Evolutionary conservation across 1,284 basidiomycete species (phyloP), one percentile per base, ranked within the genome.

Genomic region (Chalciporus piperatoides): DNA sequence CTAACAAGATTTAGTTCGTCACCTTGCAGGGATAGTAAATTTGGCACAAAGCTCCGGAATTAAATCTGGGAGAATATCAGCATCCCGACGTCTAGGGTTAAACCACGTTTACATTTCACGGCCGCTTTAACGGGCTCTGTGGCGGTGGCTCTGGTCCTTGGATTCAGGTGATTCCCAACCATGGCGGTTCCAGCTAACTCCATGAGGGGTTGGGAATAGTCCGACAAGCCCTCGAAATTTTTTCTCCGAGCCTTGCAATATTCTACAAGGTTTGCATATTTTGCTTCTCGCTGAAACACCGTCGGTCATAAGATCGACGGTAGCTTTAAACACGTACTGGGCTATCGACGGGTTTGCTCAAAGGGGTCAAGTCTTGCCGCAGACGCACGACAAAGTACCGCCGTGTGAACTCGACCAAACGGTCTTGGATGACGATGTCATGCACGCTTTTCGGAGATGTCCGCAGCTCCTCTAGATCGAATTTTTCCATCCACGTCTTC

Each of bases 11-110:
- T 53, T 44, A 59, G 48, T 56, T 46, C 51, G 65, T 52, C 56
- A 86, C 89, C 84, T 87, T 15, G 86, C 84, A 28, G 89, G 80
- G 50, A 92, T 72, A 4, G 81, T 83, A 59, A 80, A 83, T 61
- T 81, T 86, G 25, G 73, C 75, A 60, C 83, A 87, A 10, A 90
- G 70, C 62, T 91, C 88, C 14, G 89, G 88, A 52, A 91, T 86
- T 43, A 90, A 71, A 63, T 85, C 88, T 89, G 57, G 55, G 52
- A 62, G 53, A 54, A 53, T 55, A 52, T 66, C 51, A 61, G 55
- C 51, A 57, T 59, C 35, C 63, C 60, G 61, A 44, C 37, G 48
- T 25, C 15, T 56, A 60, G 53, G 57, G 49, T 37, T 46, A 41
- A 30, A 49, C 41, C 49, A 55, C 36, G 17, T 67, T 36, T 53